Base-by-base conservation (phyloP, 306 rosid species). In the Hippophae tibetana region DNA sequence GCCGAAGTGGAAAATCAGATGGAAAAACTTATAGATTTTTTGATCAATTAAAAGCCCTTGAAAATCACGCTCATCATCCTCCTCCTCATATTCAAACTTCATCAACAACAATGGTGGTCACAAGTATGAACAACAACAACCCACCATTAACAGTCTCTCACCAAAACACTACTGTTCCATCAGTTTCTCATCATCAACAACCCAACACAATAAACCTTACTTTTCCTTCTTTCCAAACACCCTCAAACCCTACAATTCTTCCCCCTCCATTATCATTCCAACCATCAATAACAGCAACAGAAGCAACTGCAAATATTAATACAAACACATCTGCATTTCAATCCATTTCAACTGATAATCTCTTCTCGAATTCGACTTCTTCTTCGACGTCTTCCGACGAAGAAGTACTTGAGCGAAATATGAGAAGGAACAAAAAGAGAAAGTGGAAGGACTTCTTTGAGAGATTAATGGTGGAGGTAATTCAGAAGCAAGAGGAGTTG, bases 361-460 rank as follows among this genome's bases (percentile, higher is more conserved):
- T 87, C 11, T 9, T 81, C n/a, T 82, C 90, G 0, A 78, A 75
- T 71, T 85, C 87, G 0, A 81, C 82, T 1, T 74, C 89, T 1
- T 88, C 90, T 0, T 88, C 99, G 0, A 83, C 86, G 0, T 84
- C 94, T 0, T 85, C 96, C 0, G 96, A 85, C 5, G 93, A 81
- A 6, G 75, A 77, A 0, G 12, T 65, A 18, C 65, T 77, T 12
- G 82, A 58, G 47, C 43, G 69, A 31, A 31, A 4, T 31, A 2
- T 31, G 57, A 47, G 95, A 49, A 54, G 63, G 9, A 85, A 76
- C 78, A 63, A 81, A 72, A 88, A 87, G 82, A 75, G 99, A 42
- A 92, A 86, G 38, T 92, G 96, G 99, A 85, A 81, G 79, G 93
- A 84, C 60, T 92, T 92, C 73, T 86, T 88, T 14, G 79, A 76